Evolutionary conservation across 345 rosid species (phyloP), one percentile per base, ranked within the genome.

Genomic region (Salix exigua): DNA sequence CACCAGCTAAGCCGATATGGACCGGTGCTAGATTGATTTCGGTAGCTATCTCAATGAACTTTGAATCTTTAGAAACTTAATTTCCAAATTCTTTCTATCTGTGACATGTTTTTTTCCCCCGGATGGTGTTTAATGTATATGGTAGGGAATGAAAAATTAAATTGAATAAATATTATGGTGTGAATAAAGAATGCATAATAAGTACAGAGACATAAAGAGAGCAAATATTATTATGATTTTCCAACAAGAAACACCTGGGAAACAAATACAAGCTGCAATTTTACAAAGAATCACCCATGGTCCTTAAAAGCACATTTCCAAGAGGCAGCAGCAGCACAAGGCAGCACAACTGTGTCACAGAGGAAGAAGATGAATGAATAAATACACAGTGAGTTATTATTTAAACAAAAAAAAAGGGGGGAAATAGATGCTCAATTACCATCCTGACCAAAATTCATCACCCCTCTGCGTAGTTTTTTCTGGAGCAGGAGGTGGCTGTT

Each of bases 321-420:
- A 53, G 23, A 79, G 71, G 74, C 82, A 79, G 74, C 78, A 79
- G 78, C 82, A 79, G 26, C 82, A 78, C 51, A 78, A 44, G 38
- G 73, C 81, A 68, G 77, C 82, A 68, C 82, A 79, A 50, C 82
- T 79, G 82, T 26, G 35, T 25, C 42, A 21, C 7, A 26, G 2
- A 2, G 25, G 9, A 40, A 12, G n/a, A 62, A 26, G 21, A 30
- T 3, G 50, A 40, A 16, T 26, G 16, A 28, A 16, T 30, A 51
- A 50, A 2, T 19, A 30, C 19, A 26, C 35, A 26, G 31, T 28
- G 8, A 58, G n/a, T 21, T 2, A 0, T 2, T 33, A 35, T 25
- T 17, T 66, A 42, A 14, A 72, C 2, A 26, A 2, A 37, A 40
- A n/a, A 26, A 26, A 4, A 4, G 35, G 19, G 26, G 1, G 28